Evolutionary conservation across 129 eudicot species (phyloP).

Genomic region (Sambucus nigra): DNA sequence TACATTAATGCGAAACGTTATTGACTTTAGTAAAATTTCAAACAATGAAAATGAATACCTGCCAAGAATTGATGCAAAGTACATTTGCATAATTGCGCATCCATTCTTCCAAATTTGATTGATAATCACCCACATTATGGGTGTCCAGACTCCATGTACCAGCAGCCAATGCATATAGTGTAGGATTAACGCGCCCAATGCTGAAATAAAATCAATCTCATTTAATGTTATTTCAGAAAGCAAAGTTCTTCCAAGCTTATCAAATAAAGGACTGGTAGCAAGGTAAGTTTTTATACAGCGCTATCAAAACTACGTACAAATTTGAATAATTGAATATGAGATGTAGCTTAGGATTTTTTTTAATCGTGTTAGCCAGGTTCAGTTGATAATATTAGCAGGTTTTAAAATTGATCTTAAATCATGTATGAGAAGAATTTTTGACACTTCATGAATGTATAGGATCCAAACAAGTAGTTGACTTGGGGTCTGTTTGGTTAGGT

Average conservation of each 20-base stretch:
- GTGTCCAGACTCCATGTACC: conserved; percentile 50
- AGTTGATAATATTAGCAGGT: too few species aligned
- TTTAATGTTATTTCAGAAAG: conserved; percentile 12
- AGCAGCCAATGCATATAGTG: conserved; percentile 63
- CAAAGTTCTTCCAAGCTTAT: conserved; percentile 1
- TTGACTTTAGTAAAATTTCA: background rate
- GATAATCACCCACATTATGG: conserved; percentile 16
- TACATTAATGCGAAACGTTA: background rate
- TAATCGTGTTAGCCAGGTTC: too few species aligned
- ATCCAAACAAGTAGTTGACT: too few species aligned
- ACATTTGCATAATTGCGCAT: conserved; percentile 64
- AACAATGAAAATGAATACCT: conserved; percentile 32
- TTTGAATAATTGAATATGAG: background rate
- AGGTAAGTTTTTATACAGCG: background rate
- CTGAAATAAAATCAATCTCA: conserved; percentile 31
- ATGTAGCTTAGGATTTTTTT: conserved; percentile 3
- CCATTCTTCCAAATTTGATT: conserved; percentile 38
- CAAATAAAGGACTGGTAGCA: background rate
- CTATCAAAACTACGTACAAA: background rate
- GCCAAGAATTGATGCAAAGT: conserved; percentile 92
- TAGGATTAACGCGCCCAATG: conserved; percentile 83
- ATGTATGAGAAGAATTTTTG: too few species aligned
- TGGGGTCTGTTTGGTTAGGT: too few species aligned
- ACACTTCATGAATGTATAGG: too few species aligned
- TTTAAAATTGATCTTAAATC: too few species aligned